A percentile compares a stretch with the other conserved stretches of the same genome.
Conservation (phyloP, 108 stramenopile species). For the Pseudonitzschia multiseries region DNA sequence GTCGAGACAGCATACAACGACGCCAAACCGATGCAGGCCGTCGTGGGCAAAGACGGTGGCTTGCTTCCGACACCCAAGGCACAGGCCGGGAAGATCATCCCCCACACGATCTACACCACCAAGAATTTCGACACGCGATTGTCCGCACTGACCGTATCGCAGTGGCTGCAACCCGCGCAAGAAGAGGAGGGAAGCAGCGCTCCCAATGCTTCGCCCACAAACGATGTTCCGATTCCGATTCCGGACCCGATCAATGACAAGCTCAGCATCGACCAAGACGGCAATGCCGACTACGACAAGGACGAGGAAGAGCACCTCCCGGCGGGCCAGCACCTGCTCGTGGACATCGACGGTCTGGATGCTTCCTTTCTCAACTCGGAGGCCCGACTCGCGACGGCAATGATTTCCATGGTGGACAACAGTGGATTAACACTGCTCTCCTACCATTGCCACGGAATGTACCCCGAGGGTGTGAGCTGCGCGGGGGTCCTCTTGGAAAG, state of each 20-base stretch:
- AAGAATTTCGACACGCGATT: conserved; percentile 55
- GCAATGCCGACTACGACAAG: conserved; percentile 22
- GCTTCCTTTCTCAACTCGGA: conserved; percentile 59
- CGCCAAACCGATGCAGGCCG: not conserved
- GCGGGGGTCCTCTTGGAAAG: conserved; percentile 64
- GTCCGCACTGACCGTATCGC: conserved; percentile 21
- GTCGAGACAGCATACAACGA: not conserved
- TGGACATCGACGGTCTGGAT: conserved; percentile 67
- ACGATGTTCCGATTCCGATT: conserved; percentile 7
- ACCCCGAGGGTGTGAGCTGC: conserved; percentile 58
- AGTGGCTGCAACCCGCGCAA: conserved; percentile 20
- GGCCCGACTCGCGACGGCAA: conserved; percentile 59
- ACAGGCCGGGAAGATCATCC: conserved; percentile 36
- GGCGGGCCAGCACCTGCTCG: conserved; percentile 70
- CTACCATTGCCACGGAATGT: conserved; percentile 73
- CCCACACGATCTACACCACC: conserved; percentile 61
- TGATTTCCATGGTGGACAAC: conserved; percentile 53
- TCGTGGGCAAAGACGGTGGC: conserved; percentile 6
- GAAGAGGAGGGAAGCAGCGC: not conserved
- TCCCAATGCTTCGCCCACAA: conserved; percentile 6
- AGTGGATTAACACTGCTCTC: conserved; percentile 67
- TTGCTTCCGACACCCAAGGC: conserved; percentile 27
- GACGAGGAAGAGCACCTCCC: conserved; percentile 53
- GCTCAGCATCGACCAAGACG: conserved; percentile 3
- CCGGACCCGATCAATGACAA: conserved; percentile 10